Base-by-base conservation (phyloP, 495 filamentous ascomycete genomes). In the Penicillium roqueforti region DNA sequence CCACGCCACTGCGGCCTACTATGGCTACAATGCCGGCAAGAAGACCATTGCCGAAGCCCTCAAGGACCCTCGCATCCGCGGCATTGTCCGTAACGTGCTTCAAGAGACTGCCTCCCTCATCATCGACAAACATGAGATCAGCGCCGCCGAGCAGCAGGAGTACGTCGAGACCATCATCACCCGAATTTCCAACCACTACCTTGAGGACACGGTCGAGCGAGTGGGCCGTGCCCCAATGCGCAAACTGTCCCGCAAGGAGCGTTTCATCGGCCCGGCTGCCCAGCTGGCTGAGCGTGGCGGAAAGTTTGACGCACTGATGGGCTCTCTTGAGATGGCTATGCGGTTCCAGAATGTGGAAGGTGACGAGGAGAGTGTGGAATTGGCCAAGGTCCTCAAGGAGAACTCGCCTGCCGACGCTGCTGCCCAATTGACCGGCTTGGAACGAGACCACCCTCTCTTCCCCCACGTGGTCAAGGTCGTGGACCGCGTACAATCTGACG, bases 1-100 rank as follows among this genome's bases (percentile, higher is more conserved):
- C 42, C 93, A 98, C 67, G 93, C 95, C 43, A 91, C 91, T n/a
- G 91, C 92, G 22, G 93, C 93, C 47, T 98, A 97, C 81, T 91
- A 91, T 70, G 93, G 93, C 39, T 84, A 93, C 77, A 75, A 87
- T 66, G 81, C 83, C 32, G 83, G 86, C 51, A 95, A 93, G 79
- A 76, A 80, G 63, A 91, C 84, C 29, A 91, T 98, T 55, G 88
- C 92, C 60, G 92, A 97, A 53, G 85, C 89, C 11, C 75, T 96
- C 47, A 76, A 79, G 28, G 82, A 87, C 59, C 55, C 73, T 38
- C 76, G 80, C 57, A 92, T 97, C 66, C 80, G 84, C 61, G 76
- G 79, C 23, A 82, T 86, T 49, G 93, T 97, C 34, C 82, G 81
- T 51, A 81, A 82, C 45, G 86, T 85, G 22, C 80, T 97, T 57